Evolutionary conservation across 2,329 filamentous ascomycete species (phyloP), one percentile per base, ranked within the genome.

Genomic region (Coniochaeta sp.): DNA sequence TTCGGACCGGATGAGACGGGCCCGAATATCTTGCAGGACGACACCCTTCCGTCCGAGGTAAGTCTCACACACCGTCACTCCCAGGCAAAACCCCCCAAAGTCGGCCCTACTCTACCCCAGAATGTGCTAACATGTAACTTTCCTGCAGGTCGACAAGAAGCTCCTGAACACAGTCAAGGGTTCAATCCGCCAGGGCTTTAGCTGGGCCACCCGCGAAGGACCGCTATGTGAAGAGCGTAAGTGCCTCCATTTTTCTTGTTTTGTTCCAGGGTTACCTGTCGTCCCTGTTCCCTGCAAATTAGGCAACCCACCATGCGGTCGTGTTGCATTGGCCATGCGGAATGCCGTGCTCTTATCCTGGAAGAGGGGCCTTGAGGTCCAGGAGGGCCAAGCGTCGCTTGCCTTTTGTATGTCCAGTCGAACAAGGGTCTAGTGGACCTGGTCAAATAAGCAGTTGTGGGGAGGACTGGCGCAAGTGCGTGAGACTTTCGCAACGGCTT

Each of bases 141-240:
- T 59, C 54, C 58, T 52, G 47, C 70, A 87, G 85, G 91, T 98
- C 62, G 93, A 99, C 77, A 95, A 96, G 77, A 96, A 93, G 74
- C 81, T 93, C 22, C 83, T 99, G 34, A 87, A 88, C 67, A 89
- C 87, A 38, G 93, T 97, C 52, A 88, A 92, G 67, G 95, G 99
- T 72, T 93, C 90, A 8, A 91, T 99, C 68, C 88, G 91, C 55
- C 95, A 99, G 75, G 95, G 95, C 34, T 99, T 99, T 75, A 92
- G 89, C 72, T 99, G 95, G 95, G 95, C 91, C 57, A 91, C 93
- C 34, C 83, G 95, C 64, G 95, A 99, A 83, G 95, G 95, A 0
- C 95, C 95, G 19, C 81, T 99, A 28, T 98, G 95, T 73, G 95
- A 99, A 88, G 95, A 99, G 79, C 95, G 89, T 91, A 79, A 84